Conservation (phyloP, 306 rosid genomes). For the Phaseolus lunatus region DNA sequence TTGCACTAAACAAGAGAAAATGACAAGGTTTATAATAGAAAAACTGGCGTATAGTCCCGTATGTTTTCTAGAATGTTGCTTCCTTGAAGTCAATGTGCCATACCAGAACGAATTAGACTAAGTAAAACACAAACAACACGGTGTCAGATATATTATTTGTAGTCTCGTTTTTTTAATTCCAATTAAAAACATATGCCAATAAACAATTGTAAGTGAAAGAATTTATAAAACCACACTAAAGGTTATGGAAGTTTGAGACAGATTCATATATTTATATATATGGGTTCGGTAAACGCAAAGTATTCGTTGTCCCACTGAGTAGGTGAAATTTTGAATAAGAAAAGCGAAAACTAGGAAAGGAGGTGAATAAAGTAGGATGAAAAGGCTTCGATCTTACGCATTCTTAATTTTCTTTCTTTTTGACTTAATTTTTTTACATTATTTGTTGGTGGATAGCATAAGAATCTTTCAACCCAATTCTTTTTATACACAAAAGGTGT, state of each 20-base stretch:
- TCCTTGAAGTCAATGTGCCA: constrained; percentile 27
- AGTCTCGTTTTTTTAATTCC: background rate
- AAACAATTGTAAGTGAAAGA: constrained; percentile 6
- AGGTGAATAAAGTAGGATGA: constrained; percentile 6
- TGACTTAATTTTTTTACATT: constrained; percentile 15
- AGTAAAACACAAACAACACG: constrained; percentile 39
- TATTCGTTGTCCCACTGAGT: background rate
- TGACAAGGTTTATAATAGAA: background rate
- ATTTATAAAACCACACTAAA: constrained; percentile 9
- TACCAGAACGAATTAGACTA: constrained; percentile 37
- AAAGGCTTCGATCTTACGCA: constrained; percentile 19
- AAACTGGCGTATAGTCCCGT: background rate
- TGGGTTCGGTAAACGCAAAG: constrained; percentile 12
- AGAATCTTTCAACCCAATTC: constrained; percentile 21
- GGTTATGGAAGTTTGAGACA: constrained; percentile 31
- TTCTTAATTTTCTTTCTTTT: background rate
- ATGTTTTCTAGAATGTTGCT: constrained; percentile 45
- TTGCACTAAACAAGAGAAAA: background rate
- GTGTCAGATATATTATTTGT: background rate
- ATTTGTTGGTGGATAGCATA: constrained; percentile 26
- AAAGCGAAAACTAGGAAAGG: constrained; percentile 3
- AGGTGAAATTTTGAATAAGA: constrained; percentile 30
- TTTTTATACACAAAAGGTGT: background rate
- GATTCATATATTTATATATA: background rate
- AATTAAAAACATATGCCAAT: constrained; percentile 6